Evolutionary conservation across 2,329 filamentous ascomycete genomes (phyloP).

Genomic region (Hypoxylon sp.): DNA sequence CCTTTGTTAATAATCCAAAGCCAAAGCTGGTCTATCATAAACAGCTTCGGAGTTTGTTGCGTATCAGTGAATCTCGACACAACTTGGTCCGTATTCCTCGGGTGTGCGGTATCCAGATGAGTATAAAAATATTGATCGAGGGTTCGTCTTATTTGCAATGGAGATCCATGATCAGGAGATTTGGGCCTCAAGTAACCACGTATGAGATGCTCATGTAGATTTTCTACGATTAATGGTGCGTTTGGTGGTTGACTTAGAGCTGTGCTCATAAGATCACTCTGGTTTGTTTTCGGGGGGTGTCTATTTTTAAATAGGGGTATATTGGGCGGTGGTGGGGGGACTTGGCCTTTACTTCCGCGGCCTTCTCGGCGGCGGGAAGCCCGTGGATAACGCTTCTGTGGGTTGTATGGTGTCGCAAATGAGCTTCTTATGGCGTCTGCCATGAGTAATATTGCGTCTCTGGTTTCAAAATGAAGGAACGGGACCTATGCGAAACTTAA

Average conservation of each 20-base stretch:
- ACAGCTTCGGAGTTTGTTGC: neutral
- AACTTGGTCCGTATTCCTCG: conserved; percentile 6
- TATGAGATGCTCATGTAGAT: conserved; percentile 8
- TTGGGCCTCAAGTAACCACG: conserved; percentile 3
- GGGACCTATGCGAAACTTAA: conserved; percentile 1
- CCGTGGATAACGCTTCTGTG: neutral
- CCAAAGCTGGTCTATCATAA: conserved; percentile 16
- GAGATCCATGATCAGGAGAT: neutral
- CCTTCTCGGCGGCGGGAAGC: neutral
- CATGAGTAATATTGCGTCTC: neutral
- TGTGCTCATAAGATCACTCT: neutral
- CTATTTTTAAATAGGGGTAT: neutral
- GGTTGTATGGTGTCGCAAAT: neutral
- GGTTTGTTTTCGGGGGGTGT: neutral
- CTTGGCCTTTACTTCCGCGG: neutral
- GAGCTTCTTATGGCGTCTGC: neutral
- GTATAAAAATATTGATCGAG: conserved; percentile 17
- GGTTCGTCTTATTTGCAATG: conserved; percentile 7
- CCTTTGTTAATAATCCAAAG: conserved; percentile 11
- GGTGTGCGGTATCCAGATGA: conserved; percentile 3
- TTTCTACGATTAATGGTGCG: neutral
- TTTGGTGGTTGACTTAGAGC: neutral
- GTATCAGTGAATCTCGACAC: neutral
- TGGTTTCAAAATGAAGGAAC: conserved; percentile 5
- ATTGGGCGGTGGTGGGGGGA: neutral